phyloP scores from a whole-genome alignment of 2,329 filamentous ascomycete species.

The Madurella fahalii region DNA sequence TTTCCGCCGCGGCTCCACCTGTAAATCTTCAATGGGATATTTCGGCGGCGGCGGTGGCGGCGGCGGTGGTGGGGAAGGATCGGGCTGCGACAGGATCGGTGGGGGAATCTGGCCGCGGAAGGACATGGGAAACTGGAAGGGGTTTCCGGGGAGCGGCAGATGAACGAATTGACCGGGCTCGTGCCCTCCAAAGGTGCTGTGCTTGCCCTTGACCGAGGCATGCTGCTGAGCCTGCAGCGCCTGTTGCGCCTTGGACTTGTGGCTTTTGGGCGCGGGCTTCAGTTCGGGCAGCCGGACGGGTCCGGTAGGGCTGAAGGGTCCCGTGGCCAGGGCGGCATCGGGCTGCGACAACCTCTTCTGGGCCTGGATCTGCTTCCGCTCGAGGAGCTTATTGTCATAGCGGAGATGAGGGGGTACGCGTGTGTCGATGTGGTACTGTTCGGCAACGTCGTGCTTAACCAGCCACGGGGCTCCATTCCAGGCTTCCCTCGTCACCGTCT shows the following conservation, averaged over 20 bases:
- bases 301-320: conserved; percentile 37
- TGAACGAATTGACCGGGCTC: conserved; percentile 38
- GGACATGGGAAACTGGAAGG: conserved; percentile 43
- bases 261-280: conserved; percentile 67
- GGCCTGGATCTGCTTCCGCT: conserved; percentile 68
- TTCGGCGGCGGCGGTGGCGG: conserved; percentile 70
- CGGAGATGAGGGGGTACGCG: conserved; percentile 77
- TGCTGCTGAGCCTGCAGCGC: conserved; percentile 36
- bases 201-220: conserved; percentile 34
- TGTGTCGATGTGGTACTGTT: conserved; percentile 80
- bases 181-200: conserved; percentile 33
- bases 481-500: conserved; percentile 83
- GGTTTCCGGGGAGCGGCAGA: conserved; percentile 42
- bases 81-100: conserved; percentile 25
- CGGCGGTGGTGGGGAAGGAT: conserved; percentile 33
- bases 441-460: conserved; percentile 81
- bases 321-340: conserved; percentile 36
- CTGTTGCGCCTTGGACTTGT: conserved; percentile 50
- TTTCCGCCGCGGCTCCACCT: conserved; percentile 65
- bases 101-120: conserved; percentile 42
- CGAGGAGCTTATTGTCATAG: conserved; percentile 73
- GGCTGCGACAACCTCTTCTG: conserved; percentile 56
- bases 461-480: conserved; percentile 98
- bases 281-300: conserved; percentile 64
- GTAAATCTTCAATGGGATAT: conserved; percentile 92